phyloP scores from a whole-genome alignment of 202 grass and related monocot genomes.

The Dendrocalamus latiflorus region DNA sequence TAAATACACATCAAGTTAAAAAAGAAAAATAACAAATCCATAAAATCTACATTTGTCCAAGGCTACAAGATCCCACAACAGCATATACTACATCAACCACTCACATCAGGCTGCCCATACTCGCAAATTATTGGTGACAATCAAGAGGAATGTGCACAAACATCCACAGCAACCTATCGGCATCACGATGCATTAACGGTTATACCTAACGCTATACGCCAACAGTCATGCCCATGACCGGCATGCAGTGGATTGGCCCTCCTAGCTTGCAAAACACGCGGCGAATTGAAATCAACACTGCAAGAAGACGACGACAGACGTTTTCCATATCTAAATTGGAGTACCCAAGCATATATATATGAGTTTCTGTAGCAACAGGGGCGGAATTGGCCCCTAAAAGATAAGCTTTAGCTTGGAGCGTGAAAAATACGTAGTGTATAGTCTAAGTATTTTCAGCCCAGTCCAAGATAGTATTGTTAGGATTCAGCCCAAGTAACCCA shows the following conservation, averaged over 20 bases:
- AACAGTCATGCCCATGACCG: constrained; percentile 16
- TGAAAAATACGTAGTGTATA: too few species aligned
- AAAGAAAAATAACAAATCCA: background rate
- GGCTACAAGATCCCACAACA: background rate
- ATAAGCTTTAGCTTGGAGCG: too few species aligned
- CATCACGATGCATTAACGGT: constrained; percentile 23
- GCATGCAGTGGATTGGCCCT: background rate
- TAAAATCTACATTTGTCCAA: background rate
- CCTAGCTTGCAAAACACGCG: background rate
- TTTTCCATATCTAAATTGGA: constrained; percentile 10
- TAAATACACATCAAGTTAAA: background rate
- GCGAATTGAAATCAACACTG: background rate
- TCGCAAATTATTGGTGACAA: constrained; percentile 41
- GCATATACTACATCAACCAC: background rate
- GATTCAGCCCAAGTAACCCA: too few species aligned
- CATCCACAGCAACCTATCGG: constrained; percentile 10
- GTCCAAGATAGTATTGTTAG: too few species aligned
- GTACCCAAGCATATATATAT: too few species aligned
- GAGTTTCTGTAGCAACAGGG: too few species aligned
- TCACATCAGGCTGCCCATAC: constrained; percentile 16
- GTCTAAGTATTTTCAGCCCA: too few species aligned
- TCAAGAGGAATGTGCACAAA: constrained; percentile 38
- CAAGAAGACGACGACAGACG: background rate
- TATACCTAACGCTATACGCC: constrained; percentile 22
- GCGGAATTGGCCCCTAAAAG: too few species aligned